These are phyloP conservation scores for Termitomyces sp. DNA, from an alignment of 768 basidiomycete genomes.

Conservation along the genomic window DNA sequence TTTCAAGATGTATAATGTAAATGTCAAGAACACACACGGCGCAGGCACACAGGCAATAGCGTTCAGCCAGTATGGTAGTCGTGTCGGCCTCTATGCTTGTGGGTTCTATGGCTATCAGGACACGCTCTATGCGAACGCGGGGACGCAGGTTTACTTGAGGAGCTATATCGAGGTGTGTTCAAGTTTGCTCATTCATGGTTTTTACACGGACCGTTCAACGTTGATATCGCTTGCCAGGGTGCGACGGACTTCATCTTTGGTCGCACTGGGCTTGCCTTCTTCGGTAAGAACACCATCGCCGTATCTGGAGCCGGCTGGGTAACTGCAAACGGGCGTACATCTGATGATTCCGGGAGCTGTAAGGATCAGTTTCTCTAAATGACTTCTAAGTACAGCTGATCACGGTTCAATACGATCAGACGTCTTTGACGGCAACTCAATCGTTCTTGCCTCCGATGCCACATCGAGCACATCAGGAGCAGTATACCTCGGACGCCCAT, in stretches of 20 bases:
- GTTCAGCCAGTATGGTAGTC: constrained; percentile 45
- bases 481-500: constrained; percentile 41
- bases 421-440: constrained; percentile 40
- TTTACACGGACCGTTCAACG: not conserved
- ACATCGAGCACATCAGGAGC: constrained; percentile 3
- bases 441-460: constrained; percentile 29
- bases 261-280: constrained; percentile 38
- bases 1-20: constrained; percentile 48
- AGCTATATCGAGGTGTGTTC: constrained; percentile 47
- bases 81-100: constrained; percentile 41
- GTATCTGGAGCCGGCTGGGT: constrained; percentile 40
- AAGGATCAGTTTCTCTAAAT: constrained; percentile 13
- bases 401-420: constrained; percentile 19
- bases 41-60: constrained; percentile 44
- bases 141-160: constrained; percentile 44
- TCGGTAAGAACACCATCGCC: constrained; percentile 46
- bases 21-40: constrained; percentile 45
- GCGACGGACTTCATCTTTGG: constrained; percentile 52
- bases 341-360: constrained; percentile 46
- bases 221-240: constrained; percentile 27
- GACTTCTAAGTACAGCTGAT: not conserved
- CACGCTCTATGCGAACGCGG: constrained; percentile 40
- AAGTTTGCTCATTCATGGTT: not conserved
- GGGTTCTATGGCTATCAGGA: constrained; percentile 47
- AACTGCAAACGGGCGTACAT: constrained; percentile 45